A percentile compares a stretch with the other conserved stretches of the same genome.
Evolutionary conservation across 768 basidiomycete species (phyloP).

Genomic region (Macrolepiota albuminosa): DNA sequence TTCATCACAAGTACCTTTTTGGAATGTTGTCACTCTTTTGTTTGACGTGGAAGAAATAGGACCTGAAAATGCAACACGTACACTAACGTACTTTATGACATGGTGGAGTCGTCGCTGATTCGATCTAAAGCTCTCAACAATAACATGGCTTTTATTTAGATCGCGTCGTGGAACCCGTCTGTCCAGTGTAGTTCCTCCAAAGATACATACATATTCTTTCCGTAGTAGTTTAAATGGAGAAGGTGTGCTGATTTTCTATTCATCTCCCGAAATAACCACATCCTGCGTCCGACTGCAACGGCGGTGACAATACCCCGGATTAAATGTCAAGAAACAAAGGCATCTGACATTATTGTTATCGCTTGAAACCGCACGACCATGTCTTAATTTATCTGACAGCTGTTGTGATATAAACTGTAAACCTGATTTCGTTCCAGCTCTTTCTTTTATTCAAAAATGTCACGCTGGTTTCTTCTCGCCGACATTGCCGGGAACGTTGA

Average conservation of each 20-base stretch:
- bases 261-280: not conserved
- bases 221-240: too few species aligned
- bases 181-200: not conserved
- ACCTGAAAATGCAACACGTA: not conserved
- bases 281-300: constrained; percentile 1
- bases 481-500: not conserved
- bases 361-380: constrained; percentile 36
- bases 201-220: not conserved
- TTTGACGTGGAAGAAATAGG: not conserved
- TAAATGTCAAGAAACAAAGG: constrained; percentile 36
- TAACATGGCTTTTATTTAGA: not conserved
- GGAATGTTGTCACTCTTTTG: not conserved
- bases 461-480: not conserved
- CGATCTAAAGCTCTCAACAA: not conserved
- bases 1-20: not conserved
- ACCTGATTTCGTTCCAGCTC: constrained; percentile 7
- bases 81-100: not conserved
- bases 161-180: not conserved
- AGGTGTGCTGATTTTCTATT: not conserved
- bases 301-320: not conserved
- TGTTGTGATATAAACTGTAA: constrained; percentile 21
- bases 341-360: constrained; percentile 36
- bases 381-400: constrained; percentile 17
- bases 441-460: not conserved
- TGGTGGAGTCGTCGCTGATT: not conserved